Evolutionary conservation across 352 stramenopile genomes (phyloP), one percentile per base, ranked within the genome.

Genomic region (Pythium phragmiticola): DNA sequence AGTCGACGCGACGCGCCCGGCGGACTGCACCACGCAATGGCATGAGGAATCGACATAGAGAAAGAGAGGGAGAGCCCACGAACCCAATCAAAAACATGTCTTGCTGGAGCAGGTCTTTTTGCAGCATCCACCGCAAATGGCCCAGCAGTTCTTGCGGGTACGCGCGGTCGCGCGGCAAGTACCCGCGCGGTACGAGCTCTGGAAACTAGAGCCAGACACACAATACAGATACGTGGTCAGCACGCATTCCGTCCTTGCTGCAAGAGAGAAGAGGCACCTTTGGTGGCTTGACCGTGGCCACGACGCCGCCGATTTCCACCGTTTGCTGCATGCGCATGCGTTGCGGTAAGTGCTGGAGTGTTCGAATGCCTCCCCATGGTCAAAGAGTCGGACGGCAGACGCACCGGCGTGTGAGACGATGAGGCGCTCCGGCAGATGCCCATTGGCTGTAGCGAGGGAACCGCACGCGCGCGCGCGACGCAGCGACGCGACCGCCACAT

Each of bases 51-150:
- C 16, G 13, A 46, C 39, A n/a, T 19, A 21, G 7, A 39, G 34
- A 39, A 2, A 39, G 7, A 39, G 14, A 23, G 4, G 36, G 12
- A 56, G 61, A 26, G n/a, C 21, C 21, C 41, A 46, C 46, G 46
- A 54, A 91, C 73, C 89, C 89, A 45, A 96, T 89, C 13, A 96
- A 73, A 46, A 96, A 96, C 75, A 95, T 92, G 57, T 96, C 84
- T 51, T 94, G 86, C 54, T 89, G 78, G 21, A 94, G 69, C 30
- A 89, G 47, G 41, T 94, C 86, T 54, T 94, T 94, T 57, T 94
- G 86, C 21, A 92, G 55, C 86, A 94, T 94, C 86, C 86, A 94
- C n/a, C 84, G 75, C 53, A 96, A 67, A 62, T 96, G 87, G 0
- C 62, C 69, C 16, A 96, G 70, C 26, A 91, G 63, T 39, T 90